Conservation (phyloP, 805 yeast genomes). For the Yamadazyma endophytica region DNA sequence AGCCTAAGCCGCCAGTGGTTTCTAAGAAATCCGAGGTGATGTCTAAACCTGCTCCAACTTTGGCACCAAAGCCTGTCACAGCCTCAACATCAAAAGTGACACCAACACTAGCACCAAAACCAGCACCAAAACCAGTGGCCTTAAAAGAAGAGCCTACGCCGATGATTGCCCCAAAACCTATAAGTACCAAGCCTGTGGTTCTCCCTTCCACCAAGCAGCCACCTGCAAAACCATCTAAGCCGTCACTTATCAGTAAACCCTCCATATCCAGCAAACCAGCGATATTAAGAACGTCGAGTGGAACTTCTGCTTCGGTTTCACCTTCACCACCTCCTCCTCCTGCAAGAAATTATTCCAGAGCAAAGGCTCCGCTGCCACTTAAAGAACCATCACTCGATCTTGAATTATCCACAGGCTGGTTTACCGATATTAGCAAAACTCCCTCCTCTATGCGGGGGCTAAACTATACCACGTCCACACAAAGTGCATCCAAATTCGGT, state of each 20-base stretch:
- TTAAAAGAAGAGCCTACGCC: constrained; percentile 4
- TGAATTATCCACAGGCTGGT: constrained; percentile 47
- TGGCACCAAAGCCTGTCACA: constrained; percentile 7
- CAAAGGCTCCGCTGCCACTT: constrained; percentile 12
- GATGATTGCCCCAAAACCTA: background rate
- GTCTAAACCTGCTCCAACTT: too few relatives aligned
- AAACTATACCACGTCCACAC: constrained; percentile 24
- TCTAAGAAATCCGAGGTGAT: too few relatives aligned
- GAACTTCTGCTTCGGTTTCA: background rate
- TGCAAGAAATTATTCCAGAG: constrained; percentile 18
- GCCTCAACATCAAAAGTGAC: constrained; percentile 10
- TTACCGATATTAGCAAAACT: constrained; percentile 22
- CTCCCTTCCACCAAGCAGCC: too few relatives aligned
- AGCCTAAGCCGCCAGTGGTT: too few relatives aligned
- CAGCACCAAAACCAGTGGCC: constrained; percentile 9
- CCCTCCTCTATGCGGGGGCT: constrained; percentile 27
- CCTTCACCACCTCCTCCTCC: constrained; percentile 28
- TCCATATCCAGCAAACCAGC: constrained; percentile 4
- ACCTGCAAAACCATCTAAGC: constrained; percentile 5
- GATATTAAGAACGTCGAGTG: constrained; percentile 1
- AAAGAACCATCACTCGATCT: constrained; percentile 37
- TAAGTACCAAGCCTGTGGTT: too few relatives aligned
- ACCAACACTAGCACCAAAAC: constrained; percentile 12
- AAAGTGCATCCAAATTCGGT: constrained; percentile 8
- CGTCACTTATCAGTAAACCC: constrained; percentile 1